Base-by-base conservation (phyloP, 2,329 filamentous ascomycete genomes). In the Hypoxylon sp. region DNA sequence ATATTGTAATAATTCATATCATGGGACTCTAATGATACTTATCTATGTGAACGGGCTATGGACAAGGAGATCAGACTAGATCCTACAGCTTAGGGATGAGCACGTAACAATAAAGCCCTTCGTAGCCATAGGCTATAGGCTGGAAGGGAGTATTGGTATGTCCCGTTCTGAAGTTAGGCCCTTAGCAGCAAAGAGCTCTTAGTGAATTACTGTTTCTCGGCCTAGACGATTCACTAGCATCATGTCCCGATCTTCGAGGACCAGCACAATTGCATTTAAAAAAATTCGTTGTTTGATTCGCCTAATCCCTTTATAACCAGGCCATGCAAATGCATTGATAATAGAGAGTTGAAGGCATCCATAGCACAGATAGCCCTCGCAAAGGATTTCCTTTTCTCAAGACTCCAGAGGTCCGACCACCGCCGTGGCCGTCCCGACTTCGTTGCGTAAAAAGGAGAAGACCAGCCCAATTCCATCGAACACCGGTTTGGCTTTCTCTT, bases 221-320 rank as follows among this genome's bases (percentile, higher is more conserved):
- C 21, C 21, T 39, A 39, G 23, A 34, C 27, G 32, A 12, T 30
- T 47, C 19, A 55, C 41, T 37, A 25, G 32, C 19, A 45, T 56
- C 12, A 55, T 5, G 46, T 60, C 47, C 60, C 41, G 11, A 16
- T 19, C 3, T 47, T 50, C 39, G 29, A 27, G 19, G 21, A 34
- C 21, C 29, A 34, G 39, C 57, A 56, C 37, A 47, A 7, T 53
- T 68, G 69, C 51, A 73, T 71, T 54, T 54, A 54, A 63, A 67
- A 79, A 78, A 77, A 78, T 78, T 78, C 77, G 79, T 81, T 76
- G 78, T 81, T 83, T 84, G 81, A 83, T 84, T 84, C 81, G 82
- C 83, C 80, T 81, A 82, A 79, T 81, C 80, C 79, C 79, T 80
- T 82, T 81, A 82, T 79, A 83, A 79, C 81, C 82, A 81, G 81